These are phyloP conservation scores for Solidago caesia DNA, from an alignment of 129 eudicot species.

Conservation along the genomic window DNA sequence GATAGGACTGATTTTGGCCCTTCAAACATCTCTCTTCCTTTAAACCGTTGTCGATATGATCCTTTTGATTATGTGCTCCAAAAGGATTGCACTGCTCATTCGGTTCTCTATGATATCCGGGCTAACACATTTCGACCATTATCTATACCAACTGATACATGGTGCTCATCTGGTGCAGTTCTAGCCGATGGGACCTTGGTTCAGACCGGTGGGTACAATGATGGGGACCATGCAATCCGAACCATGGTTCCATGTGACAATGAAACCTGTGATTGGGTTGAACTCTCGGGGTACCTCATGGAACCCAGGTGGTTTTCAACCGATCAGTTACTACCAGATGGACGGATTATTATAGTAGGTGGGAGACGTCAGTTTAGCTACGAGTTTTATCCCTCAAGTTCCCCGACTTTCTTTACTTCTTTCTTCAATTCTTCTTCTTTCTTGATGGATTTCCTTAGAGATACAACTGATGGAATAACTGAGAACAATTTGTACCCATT, in stretches of 20 bases:
- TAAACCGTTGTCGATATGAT: constrained; percentile 54
- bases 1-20: constrained; percentile 73
- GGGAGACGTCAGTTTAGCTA: constrained; percentile 65
- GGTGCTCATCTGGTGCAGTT: constrained; percentile 90
- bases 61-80: constrained; percentile 47
- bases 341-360: constrained; percentile 60
- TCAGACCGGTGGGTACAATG: constrained; percentile 80
- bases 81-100: constrained; percentile 80
- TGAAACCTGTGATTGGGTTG: constrained; percentile 66
- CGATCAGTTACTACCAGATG: constrained; percentile 76
- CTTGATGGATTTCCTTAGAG: constrained; percentile 47
- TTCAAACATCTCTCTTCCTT: constrained; percentile 71
- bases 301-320: constrained; percentile 78
- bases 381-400: constrained; percentile 53
- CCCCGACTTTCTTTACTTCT: neutral
- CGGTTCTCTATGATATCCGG: constrained; percentile 50
- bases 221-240: constrained; percentile 69
- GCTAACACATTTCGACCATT: constrained; percentile 52
- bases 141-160: constrained; percentile 55
- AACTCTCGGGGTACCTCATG: constrained; percentile 40
- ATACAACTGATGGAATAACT: constrained; percentile 31
- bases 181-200: constrained; percentile 61
- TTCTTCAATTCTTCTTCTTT: constrained; percentile 22
- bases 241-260: constrained; percentile 48
- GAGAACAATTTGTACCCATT: constrained; percentile 81